These are phyloP conservation scores for Cocos nucifera DNA, from an alignment of 176 grass and related monocot species.

Conservation along the genomic window DNA sequence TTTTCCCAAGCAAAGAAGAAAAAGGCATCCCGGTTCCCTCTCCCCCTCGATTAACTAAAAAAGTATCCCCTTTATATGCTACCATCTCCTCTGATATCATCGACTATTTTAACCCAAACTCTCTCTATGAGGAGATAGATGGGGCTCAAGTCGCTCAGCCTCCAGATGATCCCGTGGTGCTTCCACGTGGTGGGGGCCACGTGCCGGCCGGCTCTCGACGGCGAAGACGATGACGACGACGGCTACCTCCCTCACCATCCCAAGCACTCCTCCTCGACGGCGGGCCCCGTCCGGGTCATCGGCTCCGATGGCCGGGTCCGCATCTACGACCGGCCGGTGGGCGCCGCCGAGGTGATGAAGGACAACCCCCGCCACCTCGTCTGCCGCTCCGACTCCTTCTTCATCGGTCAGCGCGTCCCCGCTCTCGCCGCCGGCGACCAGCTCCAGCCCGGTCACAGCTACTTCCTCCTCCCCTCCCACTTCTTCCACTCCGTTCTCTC, in stretches of 20 bases:
- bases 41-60: no score
- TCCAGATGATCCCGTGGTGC: slow-evolving; percentile 22
- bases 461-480: slow-evolving; percentile 21
- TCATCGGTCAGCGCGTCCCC: slow-evolving; percentile 13
- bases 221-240: neutral
- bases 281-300: neutral
- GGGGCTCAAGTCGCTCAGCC: slow-evolving; percentile 9
- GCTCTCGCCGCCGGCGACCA: slow-evolving; percentile 2
- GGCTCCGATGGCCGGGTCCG: slow-evolving; percentile 10
- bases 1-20: no score
- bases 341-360: slow-evolving; percentile 5
- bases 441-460: slow-evolving; percentile 6
- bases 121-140: neutral
- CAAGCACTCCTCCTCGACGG: neutral
- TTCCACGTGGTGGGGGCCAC: slow-evolving; percentile 1
- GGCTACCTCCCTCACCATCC: no score
- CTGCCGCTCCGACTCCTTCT: slow-evolving; percentile 16
- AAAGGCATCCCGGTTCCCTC: no score
- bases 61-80: no score
- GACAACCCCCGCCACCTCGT: slow-evolving; percentile 6
- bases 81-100: no score
- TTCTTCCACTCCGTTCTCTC: slow-evolving; percentile 16
- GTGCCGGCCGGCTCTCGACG: no score
- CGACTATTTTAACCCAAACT: no score
- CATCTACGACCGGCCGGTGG: neutral